Percentiles rank a stretch among this genome's conserved stretches.
Evolutionary conservation across 805 yeast genomes (phyloP).

Genomic region (Metschnikowia koreensis): DNA sequence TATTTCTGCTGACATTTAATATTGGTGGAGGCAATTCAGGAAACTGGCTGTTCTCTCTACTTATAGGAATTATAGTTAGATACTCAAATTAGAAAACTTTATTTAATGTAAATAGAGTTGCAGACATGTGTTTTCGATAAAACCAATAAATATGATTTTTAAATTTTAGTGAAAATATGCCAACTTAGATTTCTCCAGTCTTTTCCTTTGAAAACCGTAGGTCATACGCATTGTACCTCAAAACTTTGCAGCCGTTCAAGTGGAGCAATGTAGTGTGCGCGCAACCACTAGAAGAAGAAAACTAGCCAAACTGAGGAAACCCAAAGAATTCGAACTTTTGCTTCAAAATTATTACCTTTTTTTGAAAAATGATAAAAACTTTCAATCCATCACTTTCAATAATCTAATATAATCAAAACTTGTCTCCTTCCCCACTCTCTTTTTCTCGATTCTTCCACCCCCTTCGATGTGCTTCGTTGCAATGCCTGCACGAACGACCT

Average conservation of each 20-base stretch:
- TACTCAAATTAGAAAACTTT: too few species aligned
- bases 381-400: not conserved
- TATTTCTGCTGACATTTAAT: conserved; percentile 33
- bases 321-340: not conserved
- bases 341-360: not conserved
- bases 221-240: not conserved
- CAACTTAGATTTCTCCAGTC: too few species aligned
- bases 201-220: not conserved
- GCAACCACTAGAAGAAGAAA: not conserved
- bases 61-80: too few species aligned
- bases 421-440: not conserved
- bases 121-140: too few species aligned
- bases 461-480: conserved; percentile 1
- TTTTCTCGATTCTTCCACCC: not conserved
- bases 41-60: too few species aligned
- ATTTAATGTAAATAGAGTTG: too few species aligned
- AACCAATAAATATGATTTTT: too few species aligned
- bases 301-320: not conserved
- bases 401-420: not conserved
- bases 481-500: conserved; percentile 6
- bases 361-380: not conserved
- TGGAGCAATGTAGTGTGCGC: not conserved
- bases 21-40: not conserved
- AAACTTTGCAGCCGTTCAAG: not conserved
- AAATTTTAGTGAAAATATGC: too few species aligned